phyloP scores from a whole-genome alignment of 768 basidiomycete genomes.

The Auriculariales sp. region DNA sequence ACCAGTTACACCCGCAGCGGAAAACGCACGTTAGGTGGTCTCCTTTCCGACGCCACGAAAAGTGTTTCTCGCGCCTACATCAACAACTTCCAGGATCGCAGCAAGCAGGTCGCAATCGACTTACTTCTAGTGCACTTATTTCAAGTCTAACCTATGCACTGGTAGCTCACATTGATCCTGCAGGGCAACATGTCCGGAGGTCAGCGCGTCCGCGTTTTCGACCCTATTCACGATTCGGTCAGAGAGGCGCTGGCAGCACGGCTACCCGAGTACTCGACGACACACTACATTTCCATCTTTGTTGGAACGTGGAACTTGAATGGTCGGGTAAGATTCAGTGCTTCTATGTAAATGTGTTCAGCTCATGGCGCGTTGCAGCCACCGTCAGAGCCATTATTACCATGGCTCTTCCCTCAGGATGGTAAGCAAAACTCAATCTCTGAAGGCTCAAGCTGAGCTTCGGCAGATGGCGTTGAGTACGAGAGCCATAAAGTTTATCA shows the following conservation, averaged over 20 bases:
- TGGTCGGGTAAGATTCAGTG: slow-evolving; percentile 43
- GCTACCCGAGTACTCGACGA: slow-evolving; percentile 70
- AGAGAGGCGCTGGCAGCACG: slow-evolving; percentile 53
- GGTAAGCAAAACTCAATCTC: slow-evolving; percentile 27
- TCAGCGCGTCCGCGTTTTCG: slow-evolving; percentile 77
- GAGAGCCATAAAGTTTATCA: slow-evolving; percentile 11
- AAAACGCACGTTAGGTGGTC: slow-evolving; percentile 71
- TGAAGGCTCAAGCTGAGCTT: too few species aligned
- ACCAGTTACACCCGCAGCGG: slow-evolving; percentile 92
- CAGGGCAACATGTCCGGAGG: slow-evolving; percentile 91
- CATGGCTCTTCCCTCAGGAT: slow-evolving; percentile 81
- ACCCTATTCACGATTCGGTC: slow-evolving; percentile 86
- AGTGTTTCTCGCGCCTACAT: slow-evolving; percentile 93
- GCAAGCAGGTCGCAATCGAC: slow-evolving; percentile 88
- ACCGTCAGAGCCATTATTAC: slow-evolving; percentile 66
- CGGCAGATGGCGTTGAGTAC: slow-evolving; percentile 32
- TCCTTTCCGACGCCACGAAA: slow-evolving; percentile 93
- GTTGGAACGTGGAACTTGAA: slow-evolving; percentile 95
- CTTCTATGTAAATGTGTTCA: slow-evolving; percentile 1
- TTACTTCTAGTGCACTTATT: slow-evolving; percentile 64
- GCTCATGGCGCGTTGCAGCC: slow-evolving; percentile 24
- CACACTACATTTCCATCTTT: slow-evolving; percentile 59
- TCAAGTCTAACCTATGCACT: background rate
- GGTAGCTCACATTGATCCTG: background rate
- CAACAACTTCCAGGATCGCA: slow-evolving; percentile 93